Evolutionary conservation across 192 early-diverging fungal genomes (phyloP), one percentile per base, ranked within the genome.

Genomic region (Chytriomyces confervae): DNA sequence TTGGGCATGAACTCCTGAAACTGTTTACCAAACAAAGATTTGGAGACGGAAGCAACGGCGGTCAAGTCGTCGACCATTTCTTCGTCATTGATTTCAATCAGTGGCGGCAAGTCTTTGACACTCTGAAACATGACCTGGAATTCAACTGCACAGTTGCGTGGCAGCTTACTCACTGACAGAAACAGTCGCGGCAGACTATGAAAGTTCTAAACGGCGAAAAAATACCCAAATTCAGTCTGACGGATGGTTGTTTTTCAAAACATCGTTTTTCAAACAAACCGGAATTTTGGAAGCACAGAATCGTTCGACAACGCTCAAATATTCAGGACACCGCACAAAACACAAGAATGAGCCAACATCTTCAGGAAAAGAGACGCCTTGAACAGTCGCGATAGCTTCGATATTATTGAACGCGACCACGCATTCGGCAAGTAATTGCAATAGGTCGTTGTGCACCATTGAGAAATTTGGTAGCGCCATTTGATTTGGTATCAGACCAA

Each of bases 401-500:
- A 93, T 64, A 62, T 90, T 90, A 11, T 84, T 84, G 62, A 92
- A 75, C 20, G 89, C 90, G 44, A 86, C 66, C 8, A 83, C 75
- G 8, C 78, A 78, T 78, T 93, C 89, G 13, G 82, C 78, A 16
- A 82, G 68, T 29, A 92, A 69, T 1, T 84, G 87, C 0, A 45
- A 18, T 23, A 75, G 45, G 48, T 85, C 83, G 50, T 43, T 43
- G 11, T 29, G 61, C 18, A 24, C 50, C 23, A 47, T 62, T 16
- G 53, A 74, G 2, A 80, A 76, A 29, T 49, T 13, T 2, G 91
- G 91, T 27, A 95, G 73, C 51, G 83, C 71, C 79, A 94, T 86
- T 5, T 85, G 85, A 24, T 81, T 71, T 43, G 93, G 93, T 47
- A 92, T 81, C 50, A 95, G 84, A 8, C 92, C 92, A 67, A 95